Evolutionary conservation across 495 filamentous ascomycete species (phyloP).

Genomic region (Podospora fimiseda): DNA sequence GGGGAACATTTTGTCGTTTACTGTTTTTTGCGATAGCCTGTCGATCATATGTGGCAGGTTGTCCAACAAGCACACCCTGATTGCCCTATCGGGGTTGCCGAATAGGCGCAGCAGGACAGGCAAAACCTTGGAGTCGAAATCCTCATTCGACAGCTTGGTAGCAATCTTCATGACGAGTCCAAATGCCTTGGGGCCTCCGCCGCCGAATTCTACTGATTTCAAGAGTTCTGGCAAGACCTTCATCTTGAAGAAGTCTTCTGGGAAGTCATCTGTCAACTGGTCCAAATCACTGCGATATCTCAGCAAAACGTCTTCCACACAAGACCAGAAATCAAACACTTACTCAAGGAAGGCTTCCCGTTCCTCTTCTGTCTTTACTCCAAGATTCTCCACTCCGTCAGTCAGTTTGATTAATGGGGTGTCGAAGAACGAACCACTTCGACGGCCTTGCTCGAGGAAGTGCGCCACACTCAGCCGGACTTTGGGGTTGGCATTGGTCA

Average conservation of each 20-base stretch:
- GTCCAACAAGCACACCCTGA: conserved; percentile 86
- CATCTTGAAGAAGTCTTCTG: conserved; percentile 95
- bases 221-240: conserved; percentile 93
- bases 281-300: conserved; percentile 63
- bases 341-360: conserved; percentile 80
- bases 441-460: conserved; percentile 84
- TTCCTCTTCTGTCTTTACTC: conserved; percentile 77
- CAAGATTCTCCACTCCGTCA: conserved; percentile 85
- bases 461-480: conserved; percentile 72
- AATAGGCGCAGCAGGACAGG: conserved; percentile 87
- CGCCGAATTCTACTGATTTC: conserved; percentile 95
- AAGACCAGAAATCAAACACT: conserved; percentile 26
- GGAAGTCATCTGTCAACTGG: conserved; percentile 82
- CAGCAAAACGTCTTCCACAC: conserved; percentile 11
- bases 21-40: conserved; percentile 76
- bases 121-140: conserved; percentile 77
- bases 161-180: conserved; percentile 82
- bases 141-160: conserved; percentile 75
- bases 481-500: conserved; percentile 84
- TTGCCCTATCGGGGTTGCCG: conserved; percentile 81
- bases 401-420: conserved; percentile 85
- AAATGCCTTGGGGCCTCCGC: conserved; percentile 90
- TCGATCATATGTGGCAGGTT: conserved; percentile 89
- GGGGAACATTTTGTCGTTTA: conserved; percentile 95
- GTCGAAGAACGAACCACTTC: conserved; percentile 81